phyloP scores from a whole-genome alignment of 345 rosid species.

The Geranium brycei region DNA sequence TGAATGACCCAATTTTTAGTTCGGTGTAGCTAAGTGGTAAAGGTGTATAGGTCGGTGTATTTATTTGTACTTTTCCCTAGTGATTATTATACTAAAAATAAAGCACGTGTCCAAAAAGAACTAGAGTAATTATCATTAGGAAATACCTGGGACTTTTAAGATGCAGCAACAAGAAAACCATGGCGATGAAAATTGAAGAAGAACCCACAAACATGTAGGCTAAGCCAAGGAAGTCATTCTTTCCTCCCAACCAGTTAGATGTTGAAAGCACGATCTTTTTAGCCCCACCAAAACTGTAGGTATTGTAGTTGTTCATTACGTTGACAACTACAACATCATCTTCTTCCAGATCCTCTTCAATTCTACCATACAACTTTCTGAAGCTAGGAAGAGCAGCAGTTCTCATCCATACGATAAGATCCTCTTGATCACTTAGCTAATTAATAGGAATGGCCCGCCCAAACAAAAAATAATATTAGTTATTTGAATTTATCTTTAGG shows the following conservation, averaged over 20 bases:
- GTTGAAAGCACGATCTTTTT: constrained; percentile 70
- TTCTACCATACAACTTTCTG: constrained; percentile 64
- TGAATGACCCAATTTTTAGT: too few relatives aligned
- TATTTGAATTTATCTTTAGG: constrained; percentile 1
- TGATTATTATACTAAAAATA: background rate
- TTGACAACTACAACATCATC: constrained; percentile 41
- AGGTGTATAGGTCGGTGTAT: too few relatives aligned
- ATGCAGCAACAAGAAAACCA: constrained; percentile 59
- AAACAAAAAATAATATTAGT: constrained; percentile 3
- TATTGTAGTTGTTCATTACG: constrained; percentile 65
- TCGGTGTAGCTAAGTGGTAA: too few relatives aligned
- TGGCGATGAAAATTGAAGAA: constrained; percentile 40
- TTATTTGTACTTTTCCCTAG: too few relatives aligned
- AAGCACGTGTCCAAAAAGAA: too few relatives aligned
- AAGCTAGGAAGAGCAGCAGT: constrained; percentile 78
- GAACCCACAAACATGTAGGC: constrained; percentile 58
- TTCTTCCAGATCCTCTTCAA: constrained; percentile 57
- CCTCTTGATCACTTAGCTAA: constrained; percentile 76
- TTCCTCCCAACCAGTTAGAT: constrained; percentile 74
- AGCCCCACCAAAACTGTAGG: constrained; percentile 71
- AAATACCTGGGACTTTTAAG: constrained; percentile 44
- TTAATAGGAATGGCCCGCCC: constrained; percentile 6
- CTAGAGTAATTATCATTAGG: background rate
- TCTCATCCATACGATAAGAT: constrained; percentile 81
- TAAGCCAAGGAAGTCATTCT: constrained; percentile 63